phyloP scores from a whole-genome alignment of 805 yeast genomes.

The Hanseniaspora meyeri region DNA sequence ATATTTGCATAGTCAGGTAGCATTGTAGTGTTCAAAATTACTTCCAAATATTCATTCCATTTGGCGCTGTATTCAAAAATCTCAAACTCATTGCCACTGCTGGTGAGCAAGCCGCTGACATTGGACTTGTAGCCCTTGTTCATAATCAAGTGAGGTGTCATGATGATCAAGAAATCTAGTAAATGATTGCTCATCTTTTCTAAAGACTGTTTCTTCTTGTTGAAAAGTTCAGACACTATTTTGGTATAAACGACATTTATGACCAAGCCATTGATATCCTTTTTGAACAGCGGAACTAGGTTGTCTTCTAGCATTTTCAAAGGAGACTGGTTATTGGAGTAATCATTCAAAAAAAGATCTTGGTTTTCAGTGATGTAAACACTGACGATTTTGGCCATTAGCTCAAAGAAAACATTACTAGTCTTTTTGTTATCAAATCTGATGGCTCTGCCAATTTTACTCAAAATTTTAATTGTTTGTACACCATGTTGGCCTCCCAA shows the following conservation, averaged over 20 bases:
- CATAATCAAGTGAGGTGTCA: neutral
- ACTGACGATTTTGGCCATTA: neutral
- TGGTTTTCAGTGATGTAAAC: neutral
- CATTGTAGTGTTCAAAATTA: neutral
- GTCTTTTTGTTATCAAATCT: conserved; percentile 1
- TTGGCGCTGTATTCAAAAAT: neutral
- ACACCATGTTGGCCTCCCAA: neutral
- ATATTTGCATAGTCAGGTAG: neutral
- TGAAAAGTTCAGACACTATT: neutral
- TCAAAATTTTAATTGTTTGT: neutral
- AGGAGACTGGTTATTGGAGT: neutral
- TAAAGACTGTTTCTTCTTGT: neutral
- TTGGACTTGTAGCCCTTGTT: neutral
- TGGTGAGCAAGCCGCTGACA: neutral
- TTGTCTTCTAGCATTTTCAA: neutral
- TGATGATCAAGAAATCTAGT: neutral
- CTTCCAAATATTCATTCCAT: neutral
- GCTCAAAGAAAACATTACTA: neutral
- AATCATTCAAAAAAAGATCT: neutral
- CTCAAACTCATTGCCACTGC: neutral
- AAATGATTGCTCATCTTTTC: neutral
- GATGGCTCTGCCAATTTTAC: neutral
- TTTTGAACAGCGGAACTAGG: neutral
- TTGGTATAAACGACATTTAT: neutral
- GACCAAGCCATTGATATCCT: conserved; percentile 2